Conservation (phyloP, 352 stramenopile species). For the Phytophthora pseudosyringae region DNA sequence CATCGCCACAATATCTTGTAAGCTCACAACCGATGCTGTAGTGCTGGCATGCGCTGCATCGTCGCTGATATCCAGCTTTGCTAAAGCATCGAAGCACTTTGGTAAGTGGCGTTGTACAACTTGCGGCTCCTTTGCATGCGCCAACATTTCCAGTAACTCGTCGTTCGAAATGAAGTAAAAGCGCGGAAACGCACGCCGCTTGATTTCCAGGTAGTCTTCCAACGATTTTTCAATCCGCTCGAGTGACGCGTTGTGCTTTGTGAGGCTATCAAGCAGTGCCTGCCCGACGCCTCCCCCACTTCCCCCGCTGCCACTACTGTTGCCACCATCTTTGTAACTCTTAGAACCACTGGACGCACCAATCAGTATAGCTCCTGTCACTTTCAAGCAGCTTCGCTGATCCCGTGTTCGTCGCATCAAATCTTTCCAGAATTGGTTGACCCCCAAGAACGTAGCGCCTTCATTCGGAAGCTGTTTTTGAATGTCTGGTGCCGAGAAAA, state of each 20-base stretch:
- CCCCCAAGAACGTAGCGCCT: conserved; percentile 54
- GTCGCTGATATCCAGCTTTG: conserved; percentile 79
- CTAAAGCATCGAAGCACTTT: conserved; percentile 87
- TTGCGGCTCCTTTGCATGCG: conserved; percentile 79
- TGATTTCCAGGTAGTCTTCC: conserved; percentile 86
- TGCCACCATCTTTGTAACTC: conserved; percentile 16
- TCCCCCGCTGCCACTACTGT: not conserved
- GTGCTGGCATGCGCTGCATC: conserved; percentile 26
- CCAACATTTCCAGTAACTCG: conserved; percentile 85
- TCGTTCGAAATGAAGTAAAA: conserved; percentile 93
- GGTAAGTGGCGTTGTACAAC: conserved; percentile 82
- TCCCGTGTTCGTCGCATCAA: conserved; percentile 72
- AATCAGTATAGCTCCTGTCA: conserved; percentile 56
- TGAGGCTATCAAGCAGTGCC: conserved; percentile 62
- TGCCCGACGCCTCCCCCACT: conserved; percentile 36
- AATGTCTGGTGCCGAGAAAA: conserved; percentile 85
- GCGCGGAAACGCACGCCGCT: conserved; percentile 81
- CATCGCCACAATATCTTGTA: conserved; percentile 78
- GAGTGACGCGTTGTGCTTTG: conserved; percentile 74
- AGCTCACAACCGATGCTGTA: conserved; percentile 3
- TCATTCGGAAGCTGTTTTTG: conserved; percentile 84
- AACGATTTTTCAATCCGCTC: conserved; percentile 83
- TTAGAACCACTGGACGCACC: conserved; percentile 25
- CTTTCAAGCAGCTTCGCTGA: conserved; percentile 70
- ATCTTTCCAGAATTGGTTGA: conserved; percentile 87